Conservation (phyloP, 1,284 basidiomycete species). For the Psilocybe mexicana region DNA sequence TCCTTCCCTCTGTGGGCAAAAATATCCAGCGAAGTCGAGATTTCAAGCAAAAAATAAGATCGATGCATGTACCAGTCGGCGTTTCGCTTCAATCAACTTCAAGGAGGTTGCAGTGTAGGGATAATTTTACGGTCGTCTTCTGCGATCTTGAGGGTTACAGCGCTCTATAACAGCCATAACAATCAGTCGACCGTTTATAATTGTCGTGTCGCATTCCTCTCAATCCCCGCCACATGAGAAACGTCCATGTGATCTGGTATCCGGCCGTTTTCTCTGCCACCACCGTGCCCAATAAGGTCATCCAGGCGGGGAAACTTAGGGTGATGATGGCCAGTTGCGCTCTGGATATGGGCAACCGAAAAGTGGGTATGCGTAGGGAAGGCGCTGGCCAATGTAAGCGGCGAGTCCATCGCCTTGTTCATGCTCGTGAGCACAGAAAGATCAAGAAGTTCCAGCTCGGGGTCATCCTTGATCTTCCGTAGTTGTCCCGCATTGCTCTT, state of each 20-base stretch:
- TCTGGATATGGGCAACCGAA: background rate
- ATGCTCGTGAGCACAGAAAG: slow-evolving; percentile 6
- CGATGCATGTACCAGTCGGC: background rate
- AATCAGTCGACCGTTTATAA: slow-evolving; percentile 2
- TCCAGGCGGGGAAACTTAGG: slow-evolving; percentile 11
- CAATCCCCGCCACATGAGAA: slow-evolving; percentile 10
- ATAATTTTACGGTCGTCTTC: background rate
- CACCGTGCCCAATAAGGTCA: slow-evolving; percentile 6
- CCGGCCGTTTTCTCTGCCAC: slow-evolving; percentile 4
- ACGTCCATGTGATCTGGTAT: slow-evolving; percentile 6
- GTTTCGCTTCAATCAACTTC: background rate
- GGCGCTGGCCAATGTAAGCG: slow-evolving; percentile 6
- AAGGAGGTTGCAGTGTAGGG: background rate
- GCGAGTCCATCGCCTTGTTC: slow-evolving; percentile 9
- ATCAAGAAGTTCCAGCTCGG: slow-evolving; percentile 11
- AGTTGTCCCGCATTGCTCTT: slow-evolving; percentile 6
- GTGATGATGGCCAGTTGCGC: background rate
- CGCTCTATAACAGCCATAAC: slow-evolving; percentile 5
- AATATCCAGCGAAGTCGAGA: background rate
- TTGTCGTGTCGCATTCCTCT: slow-evolving; percentile 3
- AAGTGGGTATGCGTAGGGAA: slow-evolving; percentile 7
- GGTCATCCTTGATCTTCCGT: slow-evolving; percentile 21
- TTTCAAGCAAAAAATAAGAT: background rate
- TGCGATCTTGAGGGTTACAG: background rate
- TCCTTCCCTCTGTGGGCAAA: background rate